phyloP scores from a whole-genome alignment of 768 basidiomycete species.

The Tylopilus plumbeoviolaceoides region DNA sequence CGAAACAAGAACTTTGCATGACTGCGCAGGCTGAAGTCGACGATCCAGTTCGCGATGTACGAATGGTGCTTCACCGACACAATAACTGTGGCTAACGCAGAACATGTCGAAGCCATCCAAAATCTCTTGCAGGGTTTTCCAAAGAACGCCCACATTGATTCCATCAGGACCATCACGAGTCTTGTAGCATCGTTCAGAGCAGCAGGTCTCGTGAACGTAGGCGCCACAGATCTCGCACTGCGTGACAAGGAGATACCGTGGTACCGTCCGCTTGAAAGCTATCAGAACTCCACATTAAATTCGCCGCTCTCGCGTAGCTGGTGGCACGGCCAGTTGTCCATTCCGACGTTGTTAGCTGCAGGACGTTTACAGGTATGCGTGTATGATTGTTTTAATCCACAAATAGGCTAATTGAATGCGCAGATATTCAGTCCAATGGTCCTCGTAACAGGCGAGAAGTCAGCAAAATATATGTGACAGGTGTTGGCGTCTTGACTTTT shows the following conservation, averaged over 20 bases:
- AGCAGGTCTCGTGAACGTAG: constrained; percentile 1
- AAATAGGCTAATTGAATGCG: background rate
- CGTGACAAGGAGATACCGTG: constrained; percentile 1
- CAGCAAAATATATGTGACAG: background rate
- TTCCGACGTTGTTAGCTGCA: constrained; percentile 1
- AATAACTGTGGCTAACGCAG: background rate
- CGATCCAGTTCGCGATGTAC: constrained; percentile 1
- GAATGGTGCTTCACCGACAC: constrained; percentile 6
- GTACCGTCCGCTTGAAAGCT: constrained; percentile 3
- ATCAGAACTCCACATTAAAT: background rate
- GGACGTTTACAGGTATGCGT: constrained; percentile 1
- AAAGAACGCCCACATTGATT: background rate
- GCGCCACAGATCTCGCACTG: background rate
- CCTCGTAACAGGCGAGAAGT: constrained; percentile 1
- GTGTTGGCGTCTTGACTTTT: background rate
- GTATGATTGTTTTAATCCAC: too few species aligned
- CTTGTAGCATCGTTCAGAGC: background rate
- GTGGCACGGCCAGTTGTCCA: constrained; percentile 8
- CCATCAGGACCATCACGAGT: background rate
- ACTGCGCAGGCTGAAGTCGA: background rate
- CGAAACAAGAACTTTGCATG: background rate
- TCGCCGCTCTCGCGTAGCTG: background rate
- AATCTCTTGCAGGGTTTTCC: constrained; percentile 1
- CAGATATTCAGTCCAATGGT: constrained; percentile 10
- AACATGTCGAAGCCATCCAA: background rate